Conservation (phyloP, 2,329 filamentous ascomycete genomes). For the Cladosporium sp. region DNA sequence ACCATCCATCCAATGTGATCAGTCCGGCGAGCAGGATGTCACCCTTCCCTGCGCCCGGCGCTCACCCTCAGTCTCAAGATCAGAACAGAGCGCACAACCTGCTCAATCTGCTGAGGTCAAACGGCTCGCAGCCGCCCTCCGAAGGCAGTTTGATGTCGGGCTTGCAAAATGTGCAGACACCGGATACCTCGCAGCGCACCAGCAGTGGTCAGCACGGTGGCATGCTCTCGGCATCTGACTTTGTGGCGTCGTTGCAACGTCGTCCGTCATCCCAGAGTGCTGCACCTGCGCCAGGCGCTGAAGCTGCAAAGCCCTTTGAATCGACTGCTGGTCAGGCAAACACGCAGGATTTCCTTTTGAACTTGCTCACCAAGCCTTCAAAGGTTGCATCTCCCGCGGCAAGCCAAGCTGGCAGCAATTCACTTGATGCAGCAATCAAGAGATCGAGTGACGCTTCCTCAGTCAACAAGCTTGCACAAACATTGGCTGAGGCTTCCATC, state of each 20-base stretch:
- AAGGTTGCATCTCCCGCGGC: slow-evolving; percentile 36
- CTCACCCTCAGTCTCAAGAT: slow-evolving; percentile 31
- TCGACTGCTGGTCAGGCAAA: slow-evolving; percentile 46
- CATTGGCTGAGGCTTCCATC: slow-evolving; percentile 41
- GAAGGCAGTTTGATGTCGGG: slow-evolving; percentile 32
- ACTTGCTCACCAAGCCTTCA: slow-evolving; percentile 67
- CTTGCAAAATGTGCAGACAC: slow-evolving; percentile 31
- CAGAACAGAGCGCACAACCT: slow-evolving; percentile 43
- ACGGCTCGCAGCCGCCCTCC: slow-evolving; percentile 38
- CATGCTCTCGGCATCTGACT: slow-evolving; percentile 50
- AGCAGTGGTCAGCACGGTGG: slow-evolving; percentile 23
- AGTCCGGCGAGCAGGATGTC: slow-evolving; percentile 45
- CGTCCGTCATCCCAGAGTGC: slow-evolving; percentile 37
- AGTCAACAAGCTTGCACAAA: slow-evolving; percentile 41
- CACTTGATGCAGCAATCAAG: slow-evolving; percentile 2
- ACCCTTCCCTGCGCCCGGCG: slow-evolving; percentile 37
- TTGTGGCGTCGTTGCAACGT: slow-evolving; percentile 53
- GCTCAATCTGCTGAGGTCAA: slow-evolving; percentile 63
- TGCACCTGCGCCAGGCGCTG: slow-evolving; percentile 27
- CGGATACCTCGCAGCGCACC: slow-evolving; percentile 14
- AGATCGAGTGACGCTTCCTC: slow-evolving; percentile 15
- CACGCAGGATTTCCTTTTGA: slow-evolving; percentile 80
- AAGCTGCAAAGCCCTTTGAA: slow-evolving; percentile 22
- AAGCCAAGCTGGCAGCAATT: slow-evolving; percentile 5
- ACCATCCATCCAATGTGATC: slow-evolving; percentile 54